These are phyloP conservation scores for Trichosporon coremiiforme DNA, from an alignment of 1,284 basidiomycete genomes.

Conservation along the genomic window DNA sequence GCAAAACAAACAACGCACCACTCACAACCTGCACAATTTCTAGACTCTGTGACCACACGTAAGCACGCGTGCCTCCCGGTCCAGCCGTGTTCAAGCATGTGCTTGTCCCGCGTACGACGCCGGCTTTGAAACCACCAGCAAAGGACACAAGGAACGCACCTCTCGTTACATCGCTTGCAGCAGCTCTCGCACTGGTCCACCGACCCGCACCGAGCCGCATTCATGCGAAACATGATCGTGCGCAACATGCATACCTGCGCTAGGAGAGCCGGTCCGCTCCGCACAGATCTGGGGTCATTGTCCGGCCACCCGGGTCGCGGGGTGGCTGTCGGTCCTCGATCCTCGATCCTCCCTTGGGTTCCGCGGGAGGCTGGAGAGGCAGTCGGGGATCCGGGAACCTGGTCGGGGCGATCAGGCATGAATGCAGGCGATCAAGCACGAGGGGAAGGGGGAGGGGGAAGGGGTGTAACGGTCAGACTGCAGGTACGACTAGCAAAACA, in stretches of 20 bases:
- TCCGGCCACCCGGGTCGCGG: no score
- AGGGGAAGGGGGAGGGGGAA: background rate
- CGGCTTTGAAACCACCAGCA: background rate
- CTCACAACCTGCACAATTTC: background rate
- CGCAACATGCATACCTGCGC: background rate
- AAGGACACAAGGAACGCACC: background rate
- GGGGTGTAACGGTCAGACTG: background rate
- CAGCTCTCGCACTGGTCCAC: no score
- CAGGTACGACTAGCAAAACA: background rate
- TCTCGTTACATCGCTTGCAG: background rate
- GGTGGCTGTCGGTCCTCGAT: no score
- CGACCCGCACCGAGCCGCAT: no score
- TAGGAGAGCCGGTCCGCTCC: background rate
- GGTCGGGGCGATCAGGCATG: background rate
- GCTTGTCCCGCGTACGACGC: background rate
- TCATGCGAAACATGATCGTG: background rate
- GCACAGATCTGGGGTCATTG: conserved; percentile 5
- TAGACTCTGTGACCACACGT: background rate
- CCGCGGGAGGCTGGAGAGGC: no score
- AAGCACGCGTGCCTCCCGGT: background rate
- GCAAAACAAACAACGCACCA: background rate
- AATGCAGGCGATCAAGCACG: background rate
- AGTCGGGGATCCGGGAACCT: background rate
- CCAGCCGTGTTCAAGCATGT: background rate
- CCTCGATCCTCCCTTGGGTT: no score